Base-by-base conservation (phyloP, 2,329 filamentous ascomycete genomes). In the Aspergillus pseudonomiae region DNA sequence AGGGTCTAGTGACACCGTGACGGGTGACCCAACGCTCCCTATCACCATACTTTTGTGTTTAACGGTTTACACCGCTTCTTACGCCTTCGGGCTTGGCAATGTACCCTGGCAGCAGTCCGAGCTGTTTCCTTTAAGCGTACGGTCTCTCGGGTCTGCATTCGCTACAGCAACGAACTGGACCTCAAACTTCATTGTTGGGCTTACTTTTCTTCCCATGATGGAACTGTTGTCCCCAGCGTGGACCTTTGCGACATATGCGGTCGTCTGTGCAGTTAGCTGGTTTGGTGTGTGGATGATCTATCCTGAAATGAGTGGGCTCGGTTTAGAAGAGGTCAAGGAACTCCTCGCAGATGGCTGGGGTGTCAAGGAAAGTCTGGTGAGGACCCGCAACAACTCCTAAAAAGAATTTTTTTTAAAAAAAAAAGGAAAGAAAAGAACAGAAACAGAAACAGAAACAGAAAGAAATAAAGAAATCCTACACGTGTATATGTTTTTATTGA, bases 61-160 rank as follows among this genome's bases (percentile, higher is more conserved):
- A 75, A 90, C 93, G 77, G 70, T 93, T 9, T 97, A 96, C 77
- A 93, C 96, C 2, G 90, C 92, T 10, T 85, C 90, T 1, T 98
- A 96, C 74, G 94, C 94, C 1, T 83, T 94, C 1, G 94, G 94
- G 2, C 84, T 98, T 2, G 94, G 94, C 10, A 96, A 93, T 71
- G 93, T 98, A 3, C 94, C 94, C 0, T 98, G 94, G 94, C 94
- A 97, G 84, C 94, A 97, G 80, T 92, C 90, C 70, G 94, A 98
- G 80, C 85, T 97, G 36, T 97, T 97, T 74, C 91, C 93, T 0
- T 75, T 86, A 21, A 80, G 82, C 21, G 82, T 90, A 56, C 85
- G 89, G 65, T 89, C 87, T 75, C 78, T 88, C 21, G 86, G 87
- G 36, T 89, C 87, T 1, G 83, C 83, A 16, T 74, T 89, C 32